A percentile compares a stretch with the other conserved stretches of the same genome.
Evolutionary conservation across 148 eudicot species (phyloP).

Genomic region (Vaccinium vitisidaea): DNA sequence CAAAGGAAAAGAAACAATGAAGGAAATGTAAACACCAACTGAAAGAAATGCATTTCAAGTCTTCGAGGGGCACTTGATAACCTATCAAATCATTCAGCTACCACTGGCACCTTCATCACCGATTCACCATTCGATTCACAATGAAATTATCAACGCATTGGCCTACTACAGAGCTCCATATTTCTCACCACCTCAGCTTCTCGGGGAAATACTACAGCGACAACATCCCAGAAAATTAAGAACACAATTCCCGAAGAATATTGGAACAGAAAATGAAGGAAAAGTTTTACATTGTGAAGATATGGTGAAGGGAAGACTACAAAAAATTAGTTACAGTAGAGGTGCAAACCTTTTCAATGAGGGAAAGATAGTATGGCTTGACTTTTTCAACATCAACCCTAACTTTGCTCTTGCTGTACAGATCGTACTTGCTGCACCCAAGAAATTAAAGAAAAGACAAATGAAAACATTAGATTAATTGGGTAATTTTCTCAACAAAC

Average conservation of each 20-base stretch:
- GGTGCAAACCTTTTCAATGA: constrained; percentile 43
- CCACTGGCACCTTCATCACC: constrained; percentile 3
- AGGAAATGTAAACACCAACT: neutral
- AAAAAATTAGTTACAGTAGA: neutral
- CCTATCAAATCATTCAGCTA: neutral
- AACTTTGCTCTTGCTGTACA: constrained; percentile 63
- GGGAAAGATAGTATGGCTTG: constrained; percentile 52
- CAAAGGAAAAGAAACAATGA: neutral
- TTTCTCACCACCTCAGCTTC: constrained; percentile 43
- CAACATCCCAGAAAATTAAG: neutral
- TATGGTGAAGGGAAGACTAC: neutral
- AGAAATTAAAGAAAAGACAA: neutral
- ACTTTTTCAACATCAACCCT: constrained; percentile 51
- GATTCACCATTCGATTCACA: neutral
- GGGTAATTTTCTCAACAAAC: neutral
- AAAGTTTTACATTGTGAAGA: neutral
- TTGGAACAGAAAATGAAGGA: neutral
- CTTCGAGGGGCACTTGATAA: neutral
- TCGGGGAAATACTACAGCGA: constrained; percentile 45
- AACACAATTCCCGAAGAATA: neutral
- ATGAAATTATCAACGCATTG: neutral
- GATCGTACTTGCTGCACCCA: constrained; percentile 52
- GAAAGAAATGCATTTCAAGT: too few species aligned
- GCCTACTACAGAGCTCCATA: neutral
- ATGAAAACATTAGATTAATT: neutral